phyloP scores from a whole-genome alignment of 345 rosid species.

The Bruguiera sexangula region DNA sequence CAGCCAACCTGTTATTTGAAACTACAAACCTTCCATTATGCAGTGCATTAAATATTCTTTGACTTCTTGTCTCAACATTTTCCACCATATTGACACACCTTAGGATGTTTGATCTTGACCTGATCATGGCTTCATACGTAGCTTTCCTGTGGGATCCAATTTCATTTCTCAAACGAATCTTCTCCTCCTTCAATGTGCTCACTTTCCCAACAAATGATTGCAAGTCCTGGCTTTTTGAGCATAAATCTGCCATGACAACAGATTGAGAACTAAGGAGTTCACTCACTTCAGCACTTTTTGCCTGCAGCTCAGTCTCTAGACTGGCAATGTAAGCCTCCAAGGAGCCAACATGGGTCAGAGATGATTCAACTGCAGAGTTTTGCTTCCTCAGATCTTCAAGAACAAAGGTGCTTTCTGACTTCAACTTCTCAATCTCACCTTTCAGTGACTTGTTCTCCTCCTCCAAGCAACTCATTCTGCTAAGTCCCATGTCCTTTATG shows the following conservation, averaged over 20 bases:
- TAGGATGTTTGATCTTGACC: conserved; percentile 30
- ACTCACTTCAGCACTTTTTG: conserved; percentile 47
- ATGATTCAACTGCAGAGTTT: conserved; percentile 41
- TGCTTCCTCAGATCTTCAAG: conserved; percentile 47
- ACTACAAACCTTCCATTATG: conserved; percentile 32
- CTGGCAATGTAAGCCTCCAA: conserved; percentile 46
- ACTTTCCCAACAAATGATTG: conserved; percentile 31
- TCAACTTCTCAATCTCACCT: conserved; percentile 35
- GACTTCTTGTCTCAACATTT: conserved; percentile 17
- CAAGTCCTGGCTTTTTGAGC: conserved; percentile 41
- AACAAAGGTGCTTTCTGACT: conserved; percentile 32
- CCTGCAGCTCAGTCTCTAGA: conserved; percentile 49
- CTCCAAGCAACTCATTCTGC: conserved; percentile 26
- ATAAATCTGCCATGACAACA: conserved; percentile 38
- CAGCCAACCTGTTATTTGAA: conserved; percentile 43
- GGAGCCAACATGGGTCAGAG: conserved; percentile 25
- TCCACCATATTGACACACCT: conserved; percentile 34
- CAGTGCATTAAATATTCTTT: conserved; percentile 21
- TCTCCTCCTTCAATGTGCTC: conserved; percentile 43
- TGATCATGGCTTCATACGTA: conserved; percentile 28
- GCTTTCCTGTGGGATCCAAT: conserved; percentile 28
- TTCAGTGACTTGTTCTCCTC: conserved; percentile 33
- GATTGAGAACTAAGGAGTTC: conserved; percentile 47
- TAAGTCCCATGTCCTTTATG: conserved; percentile 26
- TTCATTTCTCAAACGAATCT: conserved; percentile 30